Percentiles rank a stretch among this genome's conserved stretches.
Evolutionary conservation across 352 stramenopile genomes (phyloP).

Genomic region (Phytopythium oedochilum): DNA sequence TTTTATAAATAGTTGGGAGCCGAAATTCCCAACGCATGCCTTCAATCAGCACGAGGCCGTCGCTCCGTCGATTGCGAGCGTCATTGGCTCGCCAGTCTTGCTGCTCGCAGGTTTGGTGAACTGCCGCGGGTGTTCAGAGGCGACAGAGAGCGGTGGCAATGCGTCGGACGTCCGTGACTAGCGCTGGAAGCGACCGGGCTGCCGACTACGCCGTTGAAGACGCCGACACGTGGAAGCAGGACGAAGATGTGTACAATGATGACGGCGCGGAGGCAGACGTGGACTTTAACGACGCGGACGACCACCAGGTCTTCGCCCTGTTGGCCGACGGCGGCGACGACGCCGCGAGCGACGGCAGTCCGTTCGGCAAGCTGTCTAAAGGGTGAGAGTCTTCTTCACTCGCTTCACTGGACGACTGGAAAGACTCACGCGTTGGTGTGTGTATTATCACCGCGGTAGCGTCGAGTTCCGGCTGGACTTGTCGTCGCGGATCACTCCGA

Average conservation of each 20-base stretch:
- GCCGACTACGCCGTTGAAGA: not conserved
- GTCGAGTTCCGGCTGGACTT: conserved; percentile 55
- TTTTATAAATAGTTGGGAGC: conserved; percentile 3
- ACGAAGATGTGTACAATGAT: not conserved
- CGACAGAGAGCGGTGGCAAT: not conserved
- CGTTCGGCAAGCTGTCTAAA: conserved; percentile 11
- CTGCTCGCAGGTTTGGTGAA: too few species aligned
- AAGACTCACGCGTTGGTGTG: too few species aligned
- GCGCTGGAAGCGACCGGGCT: not conserved
- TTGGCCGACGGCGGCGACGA: conserved; percentile 39
- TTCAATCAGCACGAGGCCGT: too few species aligned
- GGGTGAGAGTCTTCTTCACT: conserved; percentile 6
- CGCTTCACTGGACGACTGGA: not conserved
- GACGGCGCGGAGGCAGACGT: conserved; percentile 20
- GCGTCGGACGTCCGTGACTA: conserved; percentile 26
- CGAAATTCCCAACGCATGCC: too few species aligned
- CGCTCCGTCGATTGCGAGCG: too few species aligned
- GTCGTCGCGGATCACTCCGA: conserved; percentile 31
- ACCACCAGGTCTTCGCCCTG: conserved; percentile 49
- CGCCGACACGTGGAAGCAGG: not conserved
- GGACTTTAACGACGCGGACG: conserved; percentile 59
- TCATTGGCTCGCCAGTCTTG: too few species aligned
- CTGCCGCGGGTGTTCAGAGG: too few species aligned
- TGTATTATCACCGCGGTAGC: conserved; percentile 5
- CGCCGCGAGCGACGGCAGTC: conserved; percentile 4